These are phyloP conservation scores for Termitomyces sp. DNA, from an alignment of 768 basidiomycete genomes.

Conservation along the genomic window DNA sequence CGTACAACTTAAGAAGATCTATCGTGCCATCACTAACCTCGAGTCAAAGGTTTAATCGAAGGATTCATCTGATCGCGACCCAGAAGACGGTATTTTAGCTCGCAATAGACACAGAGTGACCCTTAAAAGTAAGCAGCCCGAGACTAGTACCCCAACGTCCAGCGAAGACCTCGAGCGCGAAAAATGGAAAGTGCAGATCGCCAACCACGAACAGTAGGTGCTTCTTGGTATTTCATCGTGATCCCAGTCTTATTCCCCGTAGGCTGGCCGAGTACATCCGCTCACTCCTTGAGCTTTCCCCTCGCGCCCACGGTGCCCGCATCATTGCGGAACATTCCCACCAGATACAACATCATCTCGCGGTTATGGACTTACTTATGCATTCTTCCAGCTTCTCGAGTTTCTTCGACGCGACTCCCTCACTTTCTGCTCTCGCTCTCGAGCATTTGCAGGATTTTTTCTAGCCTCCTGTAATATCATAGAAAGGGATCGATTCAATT, in stretches of 20 bases:
- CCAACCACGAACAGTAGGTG: conserved; percentile 83
- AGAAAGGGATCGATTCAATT: too few relatives aligned
- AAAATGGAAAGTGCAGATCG: conserved; percentile 66
- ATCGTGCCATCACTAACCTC: conserved; percentile 74
- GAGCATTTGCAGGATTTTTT: conserved; percentile 95
- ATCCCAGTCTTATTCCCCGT: conserved; percentile 5
- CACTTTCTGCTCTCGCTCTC: conserved; percentile 58
- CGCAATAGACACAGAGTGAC: conserved; percentile 34
- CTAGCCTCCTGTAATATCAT: too few relatives aligned
- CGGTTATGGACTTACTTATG: conserved; percentile 91
- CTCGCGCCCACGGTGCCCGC: conserved; percentile 84
- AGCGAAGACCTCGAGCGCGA: conserved; percentile 66
- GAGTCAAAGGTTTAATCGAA: conserved; percentile 71
- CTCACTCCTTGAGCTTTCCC: conserved; percentile 78
- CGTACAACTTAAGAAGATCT: conserved; percentile 71
- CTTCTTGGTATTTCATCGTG: neutral
- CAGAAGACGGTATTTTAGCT: conserved; percentile 26
- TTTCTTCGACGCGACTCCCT: conserved; percentile 83
- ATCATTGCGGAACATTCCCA: conserved; percentile 83
- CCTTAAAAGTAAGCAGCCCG: conserved; percentile 35
- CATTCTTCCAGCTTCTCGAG: conserved; percentile 87
- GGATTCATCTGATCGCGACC: conserved; percentile 45
- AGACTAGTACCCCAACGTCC: conserved; percentile 8
- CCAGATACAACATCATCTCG: conserved; percentile 92
- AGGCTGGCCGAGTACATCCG: conserved; percentile 91